A percentile compares a stretch with the other conserved stretches of the same genome.
phyloP scores from a whole-genome alignment of 208 protist species.

The Balamuthia mandrillaris region DNA sequence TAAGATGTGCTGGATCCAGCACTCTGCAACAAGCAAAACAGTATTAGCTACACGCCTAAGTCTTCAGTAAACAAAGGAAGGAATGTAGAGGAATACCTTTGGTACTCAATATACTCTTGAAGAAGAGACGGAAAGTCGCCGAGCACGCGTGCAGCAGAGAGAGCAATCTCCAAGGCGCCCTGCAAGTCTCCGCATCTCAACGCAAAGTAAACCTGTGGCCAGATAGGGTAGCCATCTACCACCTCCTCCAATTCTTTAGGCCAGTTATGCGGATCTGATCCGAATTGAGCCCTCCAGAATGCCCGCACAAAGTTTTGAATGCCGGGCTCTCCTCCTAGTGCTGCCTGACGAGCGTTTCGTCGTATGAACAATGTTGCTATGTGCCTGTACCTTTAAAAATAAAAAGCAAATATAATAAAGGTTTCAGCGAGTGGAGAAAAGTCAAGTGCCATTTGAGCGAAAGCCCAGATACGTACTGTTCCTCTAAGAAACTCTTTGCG shows the following conservation, averaged over 20 bases:
- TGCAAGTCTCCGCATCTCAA: background rate
- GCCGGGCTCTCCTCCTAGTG: background rate
- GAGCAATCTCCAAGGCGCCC: background rate
- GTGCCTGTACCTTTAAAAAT: background rate
- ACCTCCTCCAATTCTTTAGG: too few species aligned
- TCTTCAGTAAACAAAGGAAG: too few species aligned
- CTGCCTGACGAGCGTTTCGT: background rate
- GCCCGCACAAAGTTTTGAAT: background rate
- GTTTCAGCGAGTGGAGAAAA: too few species aligned
- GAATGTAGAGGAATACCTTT: too few species aligned
- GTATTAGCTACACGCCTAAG: too few species aligned
- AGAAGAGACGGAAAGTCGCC: too few species aligned
- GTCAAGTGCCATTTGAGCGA: too few species aligned
- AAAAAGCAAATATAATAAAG: too few species aligned
- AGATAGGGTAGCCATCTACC: too few species aligned
- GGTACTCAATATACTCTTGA: too few species aligned
- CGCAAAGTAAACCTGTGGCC: slow-evolving; percentile 1
- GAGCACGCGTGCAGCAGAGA: background rate
- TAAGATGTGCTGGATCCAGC: too few species aligned
- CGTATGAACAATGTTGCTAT: background rate
- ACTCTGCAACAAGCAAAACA: too few species aligned
- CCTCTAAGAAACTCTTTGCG: slow-evolving; percentile 2
- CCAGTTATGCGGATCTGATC: background rate
- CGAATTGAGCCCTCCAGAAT: background rate
- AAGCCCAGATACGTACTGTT: background rate